Base-by-base conservation (phyloP, 139 green algal species). In the Choricystis sp. region DNA sequence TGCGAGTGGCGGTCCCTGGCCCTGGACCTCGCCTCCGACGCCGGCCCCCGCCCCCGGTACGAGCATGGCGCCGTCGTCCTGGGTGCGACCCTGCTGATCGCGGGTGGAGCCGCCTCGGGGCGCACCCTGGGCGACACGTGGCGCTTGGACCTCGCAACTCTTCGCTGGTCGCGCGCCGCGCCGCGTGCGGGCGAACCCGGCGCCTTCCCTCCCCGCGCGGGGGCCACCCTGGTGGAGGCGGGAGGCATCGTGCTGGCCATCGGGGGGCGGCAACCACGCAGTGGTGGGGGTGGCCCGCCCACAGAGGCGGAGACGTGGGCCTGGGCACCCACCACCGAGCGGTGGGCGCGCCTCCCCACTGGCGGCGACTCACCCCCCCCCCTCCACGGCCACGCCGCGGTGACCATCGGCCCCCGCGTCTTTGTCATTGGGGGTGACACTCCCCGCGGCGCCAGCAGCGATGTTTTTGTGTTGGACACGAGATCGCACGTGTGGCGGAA, bases 101-200 rank as follows among this genome's bases (percentile, higher is more conserved):
- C 97, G 2, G 90, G 87, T 1, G 90, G 90, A 22, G 94, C 94
- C 73, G 26, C 57, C 59, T 31, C 75, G 26, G 90, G 90, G 1
- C 76, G 90, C 2, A 96, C 94, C 69, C 66, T 96, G 29, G 74
- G 62, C 19, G 90, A 97, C 69, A 65, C 88, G 29, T 94, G 86
- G 91, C 29, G 72, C 19, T 77, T 96, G 59, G 79, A 95, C 63
- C 68, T 94, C 31, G 63, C 78, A 48, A 82, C 40, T 19, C 67
- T 93, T 19, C 61, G 72, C 3, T 97, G 90, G 90, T 69, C 30
- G 3, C 57, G 66, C 21, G 21, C 80, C 23, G 61, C 26, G 2
- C 60, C 48, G 21, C 40, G 40, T 9, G 14, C 52, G 22, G 30
- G 26, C 66, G 66, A 59, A 31, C 19, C 48, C 19, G 57, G 60